Conservation (phyloP, 2,329 filamentous ascomycete genomes). For the Venturia asperata region DNA sequence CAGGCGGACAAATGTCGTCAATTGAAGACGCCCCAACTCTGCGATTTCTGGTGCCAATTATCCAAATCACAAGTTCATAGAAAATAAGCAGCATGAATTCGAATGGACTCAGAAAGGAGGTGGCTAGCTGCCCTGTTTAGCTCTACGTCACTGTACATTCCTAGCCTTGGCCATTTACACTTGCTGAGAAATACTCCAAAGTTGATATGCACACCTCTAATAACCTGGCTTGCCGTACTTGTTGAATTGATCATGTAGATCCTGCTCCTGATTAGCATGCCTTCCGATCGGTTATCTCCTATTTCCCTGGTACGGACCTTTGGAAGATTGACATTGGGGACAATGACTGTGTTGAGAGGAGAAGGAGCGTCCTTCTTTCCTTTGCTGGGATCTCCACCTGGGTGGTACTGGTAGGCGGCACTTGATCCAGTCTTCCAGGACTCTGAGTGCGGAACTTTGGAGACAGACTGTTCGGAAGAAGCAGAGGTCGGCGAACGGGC, state of each 20-base stretch:
- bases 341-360: slow-evolving; percentile 87
- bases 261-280: slow-evolving; percentile 42
- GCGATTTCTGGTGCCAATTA: background rate
- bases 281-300: background rate
- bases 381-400: slow-evolving; percentile 70
- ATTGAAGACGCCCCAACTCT: background rate
- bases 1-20: background rate
- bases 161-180: background rate
- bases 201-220: slow-evolving; percentile 6
- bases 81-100: background rate
- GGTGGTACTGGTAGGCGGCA: slow-evolving; percentile 61
- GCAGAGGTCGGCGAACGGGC: slow-evolving; percentile 78
- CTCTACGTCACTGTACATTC: slow-evolving; percentile 13
- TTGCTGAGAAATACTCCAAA: background rate
- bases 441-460: slow-evolving; percentile 70
- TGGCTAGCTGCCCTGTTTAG: background rate
- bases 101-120: background rate
- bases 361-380: slow-evolving; percentile 84
- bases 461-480: slow-evolving; percentile 72
- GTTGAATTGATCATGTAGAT: slow-evolving; percentile 95
- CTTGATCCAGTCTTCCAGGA: slow-evolving; percentile 71
- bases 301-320: slow-evolving; percentile 52
- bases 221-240: slow-evolving; percentile 98
- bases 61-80: background rate
- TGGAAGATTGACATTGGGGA: slow-evolving; percentile 88